A percentile compares a stretch with the other conserved stretches of the same genome.
Conservation (phyloP, 164 flowering plant species). For the Litsea cubeba region DNA sequence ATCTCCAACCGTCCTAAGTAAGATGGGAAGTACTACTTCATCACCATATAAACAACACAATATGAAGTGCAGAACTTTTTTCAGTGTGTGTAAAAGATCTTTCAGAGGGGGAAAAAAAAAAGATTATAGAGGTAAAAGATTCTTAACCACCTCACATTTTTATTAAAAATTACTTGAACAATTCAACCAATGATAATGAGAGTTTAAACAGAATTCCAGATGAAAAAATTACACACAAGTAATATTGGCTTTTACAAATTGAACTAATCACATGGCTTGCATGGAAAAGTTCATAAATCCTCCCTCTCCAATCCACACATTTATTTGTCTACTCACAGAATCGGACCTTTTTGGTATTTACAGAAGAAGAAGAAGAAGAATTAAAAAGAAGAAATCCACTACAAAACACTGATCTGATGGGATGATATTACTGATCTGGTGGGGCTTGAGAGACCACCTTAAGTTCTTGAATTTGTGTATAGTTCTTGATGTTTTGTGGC, state of each 20-base stretch:
- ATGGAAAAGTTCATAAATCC: not conserved
- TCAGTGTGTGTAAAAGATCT: too few species aligned
- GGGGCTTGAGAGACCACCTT: constrained; percentile 4
- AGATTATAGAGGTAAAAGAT: not conserved
- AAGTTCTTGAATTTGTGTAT: constrained; percentile 7
- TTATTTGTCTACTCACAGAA: not conserved
- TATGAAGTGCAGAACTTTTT: not conserved
- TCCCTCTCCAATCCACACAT: constrained; percentile 8
- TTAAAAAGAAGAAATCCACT: constrained; percentile 4
- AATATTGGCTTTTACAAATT: not conserved
- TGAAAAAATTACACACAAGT: constrained; percentile 1
- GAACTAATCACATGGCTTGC: not conserved
- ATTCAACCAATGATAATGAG: not conserved
- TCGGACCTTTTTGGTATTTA: constrained; percentile 19
- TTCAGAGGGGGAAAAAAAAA: too few species aligned
- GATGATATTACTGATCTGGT: constrained; percentile 2
- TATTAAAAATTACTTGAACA: too few species aligned
- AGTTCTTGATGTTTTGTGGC: constrained; percentile 22
- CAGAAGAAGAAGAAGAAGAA: constrained; percentile 15
- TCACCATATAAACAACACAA: not conserved
- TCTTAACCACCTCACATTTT: not conserved
- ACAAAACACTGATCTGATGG: constrained; percentile 1
- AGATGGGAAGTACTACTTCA: too few species aligned
- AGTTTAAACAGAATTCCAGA: not conserved
- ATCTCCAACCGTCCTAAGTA: too few species aligned